Conservation (phyloP, 345 rosid genomes). For the Dipteronia sinensis region DNA sequence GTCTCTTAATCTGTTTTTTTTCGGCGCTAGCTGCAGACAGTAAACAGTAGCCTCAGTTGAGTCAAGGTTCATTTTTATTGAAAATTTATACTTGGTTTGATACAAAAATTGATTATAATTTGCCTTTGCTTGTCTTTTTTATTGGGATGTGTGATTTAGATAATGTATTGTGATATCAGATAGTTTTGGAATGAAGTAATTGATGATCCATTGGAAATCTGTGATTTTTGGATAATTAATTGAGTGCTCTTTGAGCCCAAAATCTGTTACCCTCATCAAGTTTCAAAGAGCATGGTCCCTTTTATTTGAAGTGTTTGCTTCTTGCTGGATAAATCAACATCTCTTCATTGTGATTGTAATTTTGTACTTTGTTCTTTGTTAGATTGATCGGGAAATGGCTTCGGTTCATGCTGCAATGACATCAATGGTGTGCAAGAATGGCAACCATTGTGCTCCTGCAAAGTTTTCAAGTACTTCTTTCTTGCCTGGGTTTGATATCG, state of each 20-base stretch:
- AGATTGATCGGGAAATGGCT: conserved; percentile 52
- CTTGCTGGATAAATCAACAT: neutral
- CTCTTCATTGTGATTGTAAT: neutral
- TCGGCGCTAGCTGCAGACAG: neutral
- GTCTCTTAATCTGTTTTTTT: no score
- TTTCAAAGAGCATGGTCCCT: neutral
- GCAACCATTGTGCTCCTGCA: conserved; percentile 39
- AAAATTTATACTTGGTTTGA: no score
- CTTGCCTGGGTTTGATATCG: conserved; percentile 59
- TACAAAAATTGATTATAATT: no score
- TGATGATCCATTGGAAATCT: neutral
- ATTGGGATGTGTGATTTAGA: no score
- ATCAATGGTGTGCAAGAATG: conserved; percentile 58
- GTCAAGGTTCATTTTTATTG: neutral
- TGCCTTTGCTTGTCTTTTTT: no score
- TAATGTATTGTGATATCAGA: no score
- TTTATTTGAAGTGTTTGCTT: neutral
- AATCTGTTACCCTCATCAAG: neutral
- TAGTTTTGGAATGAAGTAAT: no score
- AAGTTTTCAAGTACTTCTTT: conserved; percentile 60
- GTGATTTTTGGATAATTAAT: neutral
- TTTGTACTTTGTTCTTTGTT: neutral
- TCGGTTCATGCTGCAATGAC: conserved; percentile 60
- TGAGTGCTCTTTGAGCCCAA: neutral
- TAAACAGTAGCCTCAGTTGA: neutral